phyloP scores from a whole-genome alignment of 768 basidiomycete genomes.

The Agaricus blazei region DNA sequence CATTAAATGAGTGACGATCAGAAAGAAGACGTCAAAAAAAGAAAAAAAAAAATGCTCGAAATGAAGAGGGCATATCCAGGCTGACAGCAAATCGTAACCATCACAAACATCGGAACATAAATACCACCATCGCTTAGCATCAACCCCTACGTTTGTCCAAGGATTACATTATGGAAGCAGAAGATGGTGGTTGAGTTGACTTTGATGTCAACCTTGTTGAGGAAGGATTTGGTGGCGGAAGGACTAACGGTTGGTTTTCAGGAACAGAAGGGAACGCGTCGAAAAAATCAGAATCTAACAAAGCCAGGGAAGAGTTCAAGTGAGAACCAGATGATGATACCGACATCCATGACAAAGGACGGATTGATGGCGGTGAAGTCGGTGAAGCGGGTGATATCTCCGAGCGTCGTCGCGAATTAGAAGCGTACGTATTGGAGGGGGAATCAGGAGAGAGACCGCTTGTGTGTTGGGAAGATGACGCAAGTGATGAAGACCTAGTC shows the following conservation, averaged over 20 bases:
- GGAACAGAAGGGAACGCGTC: slow-evolving; percentile 75
- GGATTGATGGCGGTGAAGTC: slow-evolving; percentile 11
- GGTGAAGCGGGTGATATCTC: background rate
- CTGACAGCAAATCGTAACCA: too few species aligned
- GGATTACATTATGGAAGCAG: background rate
- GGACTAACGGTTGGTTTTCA: slow-evolving; percentile 30
- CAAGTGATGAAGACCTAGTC: slow-evolving; percentile 1
- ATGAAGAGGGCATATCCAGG: too few species aligned
- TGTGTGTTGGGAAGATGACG: background rate
- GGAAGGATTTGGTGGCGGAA: background rate
- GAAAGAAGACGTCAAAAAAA: too few species aligned
- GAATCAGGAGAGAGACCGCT: slow-evolving; percentile 7
- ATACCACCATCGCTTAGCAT: too few species aligned
- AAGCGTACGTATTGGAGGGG: slow-evolving; percentile 4
- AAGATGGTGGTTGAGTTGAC: background rate
- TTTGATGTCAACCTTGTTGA: background rate
- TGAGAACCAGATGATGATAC: slow-evolving; percentile 32
- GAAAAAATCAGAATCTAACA: slow-evolving; percentile 56
- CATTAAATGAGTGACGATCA: too few species aligned
- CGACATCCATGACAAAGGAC: slow-evolving; percentile 45
- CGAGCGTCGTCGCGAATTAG: background rate
- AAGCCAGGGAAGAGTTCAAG: slow-evolving; percentile 36
- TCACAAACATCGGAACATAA: too few species aligned
- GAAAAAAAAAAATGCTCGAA: too few species aligned
- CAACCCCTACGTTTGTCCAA: too few species aligned